Conservation (phyloP, 2,329 filamentous ascomycete genomes). For the Xylaria sp. region DNA sequence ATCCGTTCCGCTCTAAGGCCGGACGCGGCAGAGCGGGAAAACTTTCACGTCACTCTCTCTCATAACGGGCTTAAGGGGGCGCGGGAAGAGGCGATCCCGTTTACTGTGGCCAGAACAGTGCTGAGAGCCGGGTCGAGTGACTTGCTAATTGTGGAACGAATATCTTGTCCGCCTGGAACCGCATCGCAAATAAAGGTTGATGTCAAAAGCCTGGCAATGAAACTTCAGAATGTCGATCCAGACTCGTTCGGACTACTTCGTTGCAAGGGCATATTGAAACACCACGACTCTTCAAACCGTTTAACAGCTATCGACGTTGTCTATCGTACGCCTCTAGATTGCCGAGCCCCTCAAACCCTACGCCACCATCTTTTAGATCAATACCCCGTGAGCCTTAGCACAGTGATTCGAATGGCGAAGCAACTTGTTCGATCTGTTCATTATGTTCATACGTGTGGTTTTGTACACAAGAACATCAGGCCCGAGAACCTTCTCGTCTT, state of each 20-base stretch:
- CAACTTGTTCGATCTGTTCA: conserved; percentile 16
- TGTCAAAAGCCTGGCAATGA: conserved; percentile 11
- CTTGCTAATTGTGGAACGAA: conserved; percentile 6
- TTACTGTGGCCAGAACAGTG: background rate
- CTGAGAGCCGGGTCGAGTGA: background rate
- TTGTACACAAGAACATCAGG: conserved; percentile 21
- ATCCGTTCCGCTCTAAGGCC: conserved; percentile 9
- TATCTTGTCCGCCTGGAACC: background rate
- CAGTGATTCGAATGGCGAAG: conserved; percentile 9
- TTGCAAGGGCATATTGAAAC: conserved; percentile 14
- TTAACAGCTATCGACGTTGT: conserved; percentile 12
- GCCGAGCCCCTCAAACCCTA: background rate
- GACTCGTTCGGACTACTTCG: conserved; percentile 12
- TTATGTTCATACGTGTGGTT: conserved; percentile 16
- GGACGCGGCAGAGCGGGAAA: background rate
- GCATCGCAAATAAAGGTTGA: conserved; percentile 7
- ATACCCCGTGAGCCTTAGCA: conserved; percentile 2
- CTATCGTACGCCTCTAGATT: background rate
- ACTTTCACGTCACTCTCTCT: background rate
- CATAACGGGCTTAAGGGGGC: conserved; percentile 10
- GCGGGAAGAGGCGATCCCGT: background rate
- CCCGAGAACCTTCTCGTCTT: conserved; percentile 19
- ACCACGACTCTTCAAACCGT: conserved; percentile 1
- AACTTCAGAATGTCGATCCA: conserved; percentile 13
- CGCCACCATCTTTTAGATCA: conserved; percentile 7